Evolutionary conservation across 306 rosid genomes (phyloP).

Genomic region (Albizia julibrissin): DNA sequence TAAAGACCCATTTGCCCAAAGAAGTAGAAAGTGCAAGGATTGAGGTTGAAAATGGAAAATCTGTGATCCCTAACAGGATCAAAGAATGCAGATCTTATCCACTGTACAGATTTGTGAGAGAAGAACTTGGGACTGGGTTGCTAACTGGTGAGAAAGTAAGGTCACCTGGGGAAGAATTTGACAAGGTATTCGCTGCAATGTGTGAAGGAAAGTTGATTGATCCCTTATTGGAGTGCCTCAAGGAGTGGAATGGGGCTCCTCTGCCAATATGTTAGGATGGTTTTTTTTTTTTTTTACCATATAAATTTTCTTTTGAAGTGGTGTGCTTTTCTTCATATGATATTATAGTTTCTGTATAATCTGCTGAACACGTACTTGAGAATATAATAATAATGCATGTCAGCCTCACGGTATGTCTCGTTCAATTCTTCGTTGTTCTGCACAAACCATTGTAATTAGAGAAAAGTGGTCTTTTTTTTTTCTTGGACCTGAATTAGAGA

Average conservation of each 20-base stretch:
- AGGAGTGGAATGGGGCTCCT: constrained; percentile 94
- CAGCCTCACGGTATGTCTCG: neutral
- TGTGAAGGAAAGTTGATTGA: constrained; percentile 72
- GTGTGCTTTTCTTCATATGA: neutral
- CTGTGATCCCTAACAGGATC: constrained; percentile 57
- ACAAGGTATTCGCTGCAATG: constrained; percentile 76
- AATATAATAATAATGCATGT: neutral
- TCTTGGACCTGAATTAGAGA: neutral
- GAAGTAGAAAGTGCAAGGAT: constrained; percentile 66
- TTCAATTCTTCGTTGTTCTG: neutral
- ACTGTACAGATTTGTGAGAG: constrained; percentile 74
- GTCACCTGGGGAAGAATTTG: constrained; percentile 92
- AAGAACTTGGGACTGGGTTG: constrained; percentile 60
- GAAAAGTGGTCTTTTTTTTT: neutral
- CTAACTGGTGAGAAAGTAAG: constrained; percentile 74
- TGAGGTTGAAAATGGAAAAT: constrained; percentile 65
- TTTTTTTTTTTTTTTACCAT: neutral
- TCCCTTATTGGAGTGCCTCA: constrained; percentile 72
- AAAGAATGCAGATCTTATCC: constrained; percentile 87
- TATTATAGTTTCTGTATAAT: constrained; percentile 7
- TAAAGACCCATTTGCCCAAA: constrained; percentile 62
- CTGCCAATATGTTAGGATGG: constrained; percentile 62
- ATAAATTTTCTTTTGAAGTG: neutral
- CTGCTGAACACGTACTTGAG: constrained; percentile 28
- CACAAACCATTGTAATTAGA: neutral